Evolutionary conservation across 2,329 filamentous ascomycete genomes (phyloP), one percentile per base, ranked within the genome.

Genomic region (Kalmusia sp.): DNA sequence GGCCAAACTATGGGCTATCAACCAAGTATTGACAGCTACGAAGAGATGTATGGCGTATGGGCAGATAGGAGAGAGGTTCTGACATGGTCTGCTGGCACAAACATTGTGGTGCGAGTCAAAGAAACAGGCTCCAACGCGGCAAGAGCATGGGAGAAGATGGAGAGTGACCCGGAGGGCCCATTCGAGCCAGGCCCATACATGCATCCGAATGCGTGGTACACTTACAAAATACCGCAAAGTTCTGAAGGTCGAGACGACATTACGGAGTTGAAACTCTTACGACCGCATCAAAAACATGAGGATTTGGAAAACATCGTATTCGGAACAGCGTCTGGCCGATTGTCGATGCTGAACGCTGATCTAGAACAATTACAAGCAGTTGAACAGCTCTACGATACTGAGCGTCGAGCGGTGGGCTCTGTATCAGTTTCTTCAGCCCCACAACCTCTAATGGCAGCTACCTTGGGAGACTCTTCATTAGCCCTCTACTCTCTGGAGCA

Each of bases 31-130:
- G 82, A 86, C 62, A 83, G 82, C 51, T 84, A 84, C 59, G 83
- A 86, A 59, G 70, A 75, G n/a, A 76, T 73, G 35, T 76, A 76
- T 2, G 69, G 70, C 8, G 49, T 55, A 1, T 71, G 70, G 51
- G 68, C 71, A 40, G 74, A 81, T 41, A 76, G 82, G 58, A 79
- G 77, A 61, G 84, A 87, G 63, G 79, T 84, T 0, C 67, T 88
- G 6, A 82, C 79, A 2, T 87, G 84, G 79, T 84, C 84, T 47
- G 85, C 85, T 11, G 86, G 83, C 1, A 81, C 85, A 2, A 79
- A 84, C 52, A 65, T 88, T 8, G 71, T 82, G 4, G 56, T 86
- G 51, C 75, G 82, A 17, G 73, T 79, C 9, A 81, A 79, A 59
- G 73, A 80, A 49, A 76, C 76, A 21, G 79, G 76, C 1, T 49